Evolutionary conservation across 306 rosid genomes (phyloP).

Genomic region (Sophora flavescens): DNA sequence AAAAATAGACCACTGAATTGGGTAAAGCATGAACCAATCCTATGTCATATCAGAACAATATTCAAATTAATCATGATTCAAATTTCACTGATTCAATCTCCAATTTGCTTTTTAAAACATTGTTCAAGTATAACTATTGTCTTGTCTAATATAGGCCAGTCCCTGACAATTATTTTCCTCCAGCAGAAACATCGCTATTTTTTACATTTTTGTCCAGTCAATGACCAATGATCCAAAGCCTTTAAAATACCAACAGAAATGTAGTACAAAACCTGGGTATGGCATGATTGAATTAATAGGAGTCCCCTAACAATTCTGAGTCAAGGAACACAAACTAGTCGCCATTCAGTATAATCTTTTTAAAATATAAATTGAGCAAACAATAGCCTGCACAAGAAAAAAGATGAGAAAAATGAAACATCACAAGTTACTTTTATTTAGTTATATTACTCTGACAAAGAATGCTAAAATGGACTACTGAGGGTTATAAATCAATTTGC

Average conservation of each 20-base stretch:
- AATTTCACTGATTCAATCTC: too few species aligned
- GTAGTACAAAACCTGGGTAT: constrained; percentile 1
- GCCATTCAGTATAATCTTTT: not conserved
- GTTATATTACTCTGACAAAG: constrained; percentile 48
- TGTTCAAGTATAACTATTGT: not conserved
- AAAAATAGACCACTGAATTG: too few species aligned
- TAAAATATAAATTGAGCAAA: constrained; percentile 31
- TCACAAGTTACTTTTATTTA: constrained; percentile 45
- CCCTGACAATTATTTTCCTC: not conserved
- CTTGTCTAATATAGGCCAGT: not conserved
- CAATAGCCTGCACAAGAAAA: constrained; percentile 38
- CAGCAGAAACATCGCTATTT: not conserved
- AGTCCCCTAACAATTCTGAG: not conserved
- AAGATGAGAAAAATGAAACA: constrained; percentile 37
- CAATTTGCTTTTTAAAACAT: too few species aligned
- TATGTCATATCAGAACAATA: too few species aligned
- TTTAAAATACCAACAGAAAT: not conserved
- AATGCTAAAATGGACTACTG: constrained; percentile 40
- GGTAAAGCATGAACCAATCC: too few species aligned
- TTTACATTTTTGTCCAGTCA: not conserved
- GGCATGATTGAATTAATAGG: constrained; percentile 4
- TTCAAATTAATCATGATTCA: too few species aligned
- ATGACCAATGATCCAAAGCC: not conserved
- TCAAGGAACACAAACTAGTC: constrained; percentile 3
- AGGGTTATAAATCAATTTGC: constrained; percentile 43